phyloP scores from a whole-genome alignment of 2,329 filamentous ascomycete species.

The Mollisiaceae sp. region DNA sequence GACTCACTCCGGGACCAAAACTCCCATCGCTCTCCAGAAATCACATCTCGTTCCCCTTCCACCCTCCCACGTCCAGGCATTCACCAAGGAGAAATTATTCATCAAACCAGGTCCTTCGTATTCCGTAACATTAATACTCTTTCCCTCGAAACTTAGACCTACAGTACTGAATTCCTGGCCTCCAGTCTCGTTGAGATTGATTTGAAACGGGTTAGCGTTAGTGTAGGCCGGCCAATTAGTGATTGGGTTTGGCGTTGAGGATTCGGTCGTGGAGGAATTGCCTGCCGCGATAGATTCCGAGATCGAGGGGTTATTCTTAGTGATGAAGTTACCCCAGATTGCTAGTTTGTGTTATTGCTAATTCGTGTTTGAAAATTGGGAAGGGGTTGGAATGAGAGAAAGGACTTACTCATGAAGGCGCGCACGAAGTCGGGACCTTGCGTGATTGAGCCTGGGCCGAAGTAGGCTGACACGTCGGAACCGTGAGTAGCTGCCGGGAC shows the following conservation, averaged over 20 bases:
- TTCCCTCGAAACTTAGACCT: not conserved
- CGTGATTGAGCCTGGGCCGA: slow-evolving; percentile 23
- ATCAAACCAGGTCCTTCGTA: slow-evolving; percentile 24
- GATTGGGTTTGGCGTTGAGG: slow-evolving; percentile 5
- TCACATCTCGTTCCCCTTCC: slow-evolving; percentile 31
- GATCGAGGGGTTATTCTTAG: slow-evolving; percentile 22
- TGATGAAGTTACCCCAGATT: slow-evolving; percentile 29
- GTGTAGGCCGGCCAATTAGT: slow-evolving; percentile 22
- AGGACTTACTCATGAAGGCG: slow-evolving; percentile 19
- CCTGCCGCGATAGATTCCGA: slow-evolving; percentile 12
- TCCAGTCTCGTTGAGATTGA: slow-evolving; percentile 32
- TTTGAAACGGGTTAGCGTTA: slow-evolving; percentile 13
- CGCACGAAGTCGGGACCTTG: slow-evolving; percentile 18
- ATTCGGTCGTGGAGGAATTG: not conserved
- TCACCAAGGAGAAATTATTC: slow-evolving; percentile 26
- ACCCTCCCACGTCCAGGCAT: slow-evolving; percentile 29
- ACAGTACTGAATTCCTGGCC: slow-evolving; percentile 15
- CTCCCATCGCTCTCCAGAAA: slow-evolving; percentile 26
- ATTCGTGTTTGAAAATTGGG: not conserved
- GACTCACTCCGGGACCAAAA: slow-evolving; percentile 19
- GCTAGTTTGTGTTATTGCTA: slow-evolving; percentile 1
- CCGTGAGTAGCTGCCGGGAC: slow-evolving; percentile 45
- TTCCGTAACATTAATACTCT: slow-evolving; percentile 26
- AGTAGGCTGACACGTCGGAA: slow-evolving; percentile 43
- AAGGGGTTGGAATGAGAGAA: not conserved